These are phyloP conservation scores for Diaporthe citriasiana DNA, from an alignment of 2,329 filamentous ascomycete species.

Conservation along the genomic window DNA sequence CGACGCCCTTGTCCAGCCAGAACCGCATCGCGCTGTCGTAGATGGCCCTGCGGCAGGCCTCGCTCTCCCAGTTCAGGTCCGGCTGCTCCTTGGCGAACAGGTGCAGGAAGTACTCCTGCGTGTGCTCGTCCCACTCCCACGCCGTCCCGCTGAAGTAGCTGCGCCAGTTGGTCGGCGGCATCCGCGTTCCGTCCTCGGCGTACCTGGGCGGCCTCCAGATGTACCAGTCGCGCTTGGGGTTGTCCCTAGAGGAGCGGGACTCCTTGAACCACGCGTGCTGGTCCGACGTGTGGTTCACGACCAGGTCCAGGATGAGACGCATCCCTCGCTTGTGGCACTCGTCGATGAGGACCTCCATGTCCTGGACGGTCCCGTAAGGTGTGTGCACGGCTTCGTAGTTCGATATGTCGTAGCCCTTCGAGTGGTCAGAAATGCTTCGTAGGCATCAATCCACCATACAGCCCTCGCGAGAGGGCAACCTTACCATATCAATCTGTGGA, in stretches of 20 bases:
- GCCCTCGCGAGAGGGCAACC: slow-evolving; percentile 48
- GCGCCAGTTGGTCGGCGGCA: slow-evolving; percentile 83
- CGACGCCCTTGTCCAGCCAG: slow-evolving; percentile 81
- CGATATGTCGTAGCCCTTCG: slow-evolving; percentile 77
- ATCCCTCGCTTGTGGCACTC: slow-evolving; percentile 74
- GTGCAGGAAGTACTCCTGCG: slow-evolving; percentile 82
- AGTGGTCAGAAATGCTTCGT: neutral
- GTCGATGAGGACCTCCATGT: slow-evolving; percentile 73
- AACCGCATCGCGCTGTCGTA: slow-evolving; percentile 81
- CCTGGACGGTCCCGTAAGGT: slow-evolving; percentile 74
- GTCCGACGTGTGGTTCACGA: slow-evolving; percentile 83
- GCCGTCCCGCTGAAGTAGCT: slow-evolving; percentile 72
- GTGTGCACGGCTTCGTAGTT: slow-evolving; percentile 74
- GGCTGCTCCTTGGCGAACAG: slow-evolving; percentile 83
- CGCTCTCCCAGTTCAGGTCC: slow-evolving; percentile 88
- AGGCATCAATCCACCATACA: neutral
- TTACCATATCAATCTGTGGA: slow-evolving; percentile 58
- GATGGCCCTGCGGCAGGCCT: slow-evolving; percentile 75
- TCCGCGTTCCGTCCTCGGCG: slow-evolving; percentile 69
- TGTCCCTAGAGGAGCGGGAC: slow-evolving; percentile 72
- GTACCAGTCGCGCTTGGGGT: slow-evolving; percentile 79
- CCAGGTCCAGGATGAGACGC: slow-evolving; percentile 80
- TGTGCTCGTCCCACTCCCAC: slow-evolving; percentile 81
- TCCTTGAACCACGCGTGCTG: slow-evolving; percentile 81
- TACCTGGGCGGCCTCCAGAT: slow-evolving; percentile 62